phyloP scores from a whole-genome alignment of 2,329 filamentous ascomycete species.

The Westerdykella sp. region DNA sequence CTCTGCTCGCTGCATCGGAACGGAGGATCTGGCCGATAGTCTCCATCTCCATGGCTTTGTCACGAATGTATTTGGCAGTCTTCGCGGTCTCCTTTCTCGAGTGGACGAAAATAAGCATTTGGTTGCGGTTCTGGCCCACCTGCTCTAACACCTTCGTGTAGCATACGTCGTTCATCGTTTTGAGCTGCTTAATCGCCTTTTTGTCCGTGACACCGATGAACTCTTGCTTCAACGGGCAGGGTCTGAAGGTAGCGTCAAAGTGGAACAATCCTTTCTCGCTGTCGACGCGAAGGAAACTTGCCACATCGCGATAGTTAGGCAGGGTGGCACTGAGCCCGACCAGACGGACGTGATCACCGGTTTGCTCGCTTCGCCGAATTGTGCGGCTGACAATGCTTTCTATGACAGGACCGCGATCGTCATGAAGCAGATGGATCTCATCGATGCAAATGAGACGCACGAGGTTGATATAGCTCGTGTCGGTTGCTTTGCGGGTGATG shows the following conservation, averaged over 20 bases:
- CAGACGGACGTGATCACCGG: slow-evolving; percentile 84
- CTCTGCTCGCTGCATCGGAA: slow-evolving; percentile 84
- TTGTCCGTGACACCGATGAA: slow-evolving; percentile 97
- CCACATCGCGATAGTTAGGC: slow-evolving; percentile 94
- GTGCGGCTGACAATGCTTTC: slow-evolving; percentile 96
- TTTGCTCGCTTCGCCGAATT: slow-evolving; percentile 88
- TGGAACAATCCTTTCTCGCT: slow-evolving; percentile 82
- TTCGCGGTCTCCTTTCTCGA: slow-evolving; percentile 98
- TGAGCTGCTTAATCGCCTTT: slow-evolving; percentile 97
- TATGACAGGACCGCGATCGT: slow-evolving; percentile 91
- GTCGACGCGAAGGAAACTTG: slow-evolving; percentile 89
- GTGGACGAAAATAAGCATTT: slow-evolving; percentile 99
- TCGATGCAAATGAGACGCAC: slow-evolving; percentile 95
- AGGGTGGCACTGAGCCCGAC: slow-evolving; percentile 91
- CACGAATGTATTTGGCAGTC: slow-evolving; percentile 90
- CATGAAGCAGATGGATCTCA: slow-evolving; percentile 94
- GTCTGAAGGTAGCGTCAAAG: slow-evolving; percentile 89
- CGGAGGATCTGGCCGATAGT: slow-evolving; percentile 94
- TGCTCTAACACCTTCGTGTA: slow-evolving; percentile 97
- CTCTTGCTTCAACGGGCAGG: slow-evolving; percentile 91
- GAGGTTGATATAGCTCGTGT: slow-evolving; percentile 94
- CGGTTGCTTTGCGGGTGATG: slow-evolving; percentile 94
- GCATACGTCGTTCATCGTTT: slow-evolving; percentile 98
- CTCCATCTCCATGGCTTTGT: slow-evolving; percentile 94
- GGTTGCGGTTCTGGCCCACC: slow-evolving; percentile 84